Base-by-base conservation (phyloP, 2,329 filamentous ascomycete species). In the Aspergillus pseudoterreus region DNA sequence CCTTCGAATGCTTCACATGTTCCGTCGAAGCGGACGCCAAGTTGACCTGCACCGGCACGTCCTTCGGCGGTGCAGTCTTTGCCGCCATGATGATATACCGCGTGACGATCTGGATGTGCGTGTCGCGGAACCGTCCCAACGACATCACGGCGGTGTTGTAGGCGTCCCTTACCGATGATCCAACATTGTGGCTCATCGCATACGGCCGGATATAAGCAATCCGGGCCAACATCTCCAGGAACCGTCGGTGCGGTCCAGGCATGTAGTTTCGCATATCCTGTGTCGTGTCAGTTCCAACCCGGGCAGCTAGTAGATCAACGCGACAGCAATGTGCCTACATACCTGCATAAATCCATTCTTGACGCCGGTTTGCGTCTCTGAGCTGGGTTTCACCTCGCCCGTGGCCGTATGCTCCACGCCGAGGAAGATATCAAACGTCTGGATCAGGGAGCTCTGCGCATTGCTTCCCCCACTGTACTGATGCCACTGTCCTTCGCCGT, bases 241-340 rank as follows among this genome's bases (percentile, higher is more conserved):
- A 81, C n/a, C 73, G 66, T 15, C 74, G 71, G 54, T 82, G 79
- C 4, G 75, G 71, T 0, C 75, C 75, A 2, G 78, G 79, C 79
- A 82, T 82, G 55, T 82, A 82, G 10, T 71, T 67, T 8, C 78
- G 71, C 77, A 81, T 80, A 59, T 80, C 76, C 60, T 76, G 48
- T 14, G 61, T 51, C 33, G 60, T 14, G 21, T 51, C 39, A 42
- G 15, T 12, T 19, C 19, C 6, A 30, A 30, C 8, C 8, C 10
- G 10, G 27, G 8, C 8, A 30, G 27, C 27, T 10, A 30, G 27
- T 30, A 10, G 10, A 9, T 4, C 11, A n/a, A 45, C 22, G 14
- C 22, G 2, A 19, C 12, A 27, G 12, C n/a, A 30, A 14, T 33
- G 53, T 15, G 5, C 11, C 4, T 38, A 61, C 52, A 22, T 58